phyloP scores from a whole-genome alignment of 768 basidiomycete genomes.

The Mrakia gelida region DNA sequence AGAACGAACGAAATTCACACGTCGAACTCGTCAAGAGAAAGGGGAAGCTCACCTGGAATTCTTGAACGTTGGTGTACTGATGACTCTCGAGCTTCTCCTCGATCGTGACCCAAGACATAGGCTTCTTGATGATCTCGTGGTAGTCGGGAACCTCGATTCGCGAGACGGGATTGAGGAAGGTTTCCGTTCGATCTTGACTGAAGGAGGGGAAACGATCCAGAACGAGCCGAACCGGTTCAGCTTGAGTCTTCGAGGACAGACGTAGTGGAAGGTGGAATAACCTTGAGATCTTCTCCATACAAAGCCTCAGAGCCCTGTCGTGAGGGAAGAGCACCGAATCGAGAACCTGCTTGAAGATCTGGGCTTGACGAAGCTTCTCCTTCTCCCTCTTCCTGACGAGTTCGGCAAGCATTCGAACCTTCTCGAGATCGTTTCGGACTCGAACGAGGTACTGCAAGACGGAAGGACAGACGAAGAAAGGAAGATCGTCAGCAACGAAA shows the following conservation, averaged over 20 bases:
- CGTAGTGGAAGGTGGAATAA: neutral
- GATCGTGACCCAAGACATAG: constrained; percentile 21
- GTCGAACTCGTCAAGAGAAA: neutral
- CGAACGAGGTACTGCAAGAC: constrained; percentile 55
- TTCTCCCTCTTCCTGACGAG: constrained; percentile 72
- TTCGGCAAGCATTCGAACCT: constrained; percentile 62
- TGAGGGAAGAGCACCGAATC: constrained; percentile 63
- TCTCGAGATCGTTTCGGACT: constrained; percentile 71
- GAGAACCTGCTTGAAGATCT: constrained; percentile 61
- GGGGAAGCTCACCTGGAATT: constrained; percentile 11
- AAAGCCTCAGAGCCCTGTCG: constrained; percentile 56
- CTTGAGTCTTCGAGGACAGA: neutral
- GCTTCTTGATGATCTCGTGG: constrained; percentile 9
- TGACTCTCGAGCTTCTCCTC: constrained; percentile 16
- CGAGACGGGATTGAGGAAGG: constrained; percentile 38
- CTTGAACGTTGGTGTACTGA: constrained; percentile 1
- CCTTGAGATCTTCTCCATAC: constrained; percentile 64
- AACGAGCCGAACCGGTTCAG: neutral
- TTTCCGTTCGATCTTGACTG: constrained; percentile 67
- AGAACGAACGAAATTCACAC: neutral
- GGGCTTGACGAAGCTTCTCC: constrained; percentile 61
- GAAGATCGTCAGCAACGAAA: neutral
- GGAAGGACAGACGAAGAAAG: constrained; percentile 9
- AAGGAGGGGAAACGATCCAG: constrained; percentile 21
- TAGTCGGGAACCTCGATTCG: constrained; percentile 21